Evolutionary conservation across 495 filamentous ascomycete species (phyloP).

Genomic region (Penicillium robsamsonii): DNA sequence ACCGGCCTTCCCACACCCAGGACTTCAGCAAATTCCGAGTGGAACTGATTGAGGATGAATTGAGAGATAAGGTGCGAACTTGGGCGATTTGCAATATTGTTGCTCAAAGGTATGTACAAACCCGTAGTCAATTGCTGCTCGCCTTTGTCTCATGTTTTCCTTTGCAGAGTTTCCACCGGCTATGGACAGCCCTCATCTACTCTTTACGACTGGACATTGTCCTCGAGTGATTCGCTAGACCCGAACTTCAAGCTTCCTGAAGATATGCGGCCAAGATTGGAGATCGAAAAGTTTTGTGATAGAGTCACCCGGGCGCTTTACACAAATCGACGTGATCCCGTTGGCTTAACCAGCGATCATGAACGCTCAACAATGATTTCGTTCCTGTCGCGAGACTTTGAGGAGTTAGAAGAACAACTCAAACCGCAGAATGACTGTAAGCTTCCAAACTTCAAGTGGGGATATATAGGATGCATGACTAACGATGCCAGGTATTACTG

Average conservation of each 20-base stretch:
- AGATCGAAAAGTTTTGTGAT: slow-evolving; percentile 81
- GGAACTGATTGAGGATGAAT: slow-evolving; percentile 78
- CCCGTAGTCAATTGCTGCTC: neutral
- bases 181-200: slow-evolving; percentile 90
- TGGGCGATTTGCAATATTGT: slow-evolving; percentile 94
- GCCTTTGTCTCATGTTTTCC: slow-evolving; percentile 3
- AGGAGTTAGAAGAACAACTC: slow-evolving; percentile 50
- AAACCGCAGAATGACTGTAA: slow-evolving; percentile 46
- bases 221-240: slow-evolving; percentile 59
- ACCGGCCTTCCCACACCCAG: slow-evolving; percentile 84
- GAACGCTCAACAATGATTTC: slow-evolving; percentile 66
- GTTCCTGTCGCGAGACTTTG: slow-evolving; percentile 51
- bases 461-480: slow-evolving; percentile 7
- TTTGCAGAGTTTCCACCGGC: slow-evolving; percentile 71
- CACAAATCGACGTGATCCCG: slow-evolving; percentile 71
- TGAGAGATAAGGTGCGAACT: slow-evolving; percentile 80
- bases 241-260: slow-evolving; percentile 64
- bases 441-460: neutral
- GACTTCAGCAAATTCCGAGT: slow-evolving; percentile 84
- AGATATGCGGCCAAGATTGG: slow-evolving; percentile 65
- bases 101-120: slow-evolving; percentile 63
- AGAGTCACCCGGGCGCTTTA: slow-evolving; percentile 85
- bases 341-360: slow-evolving; percentile 68
- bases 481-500: slow-evolving; percentile 57
- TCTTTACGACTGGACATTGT: slow-evolving; percentile 82